Base-by-base conservation (phyloP, 2,329 filamentous ascomycete species). In the Albophoma yamanashiensis region DNA sequence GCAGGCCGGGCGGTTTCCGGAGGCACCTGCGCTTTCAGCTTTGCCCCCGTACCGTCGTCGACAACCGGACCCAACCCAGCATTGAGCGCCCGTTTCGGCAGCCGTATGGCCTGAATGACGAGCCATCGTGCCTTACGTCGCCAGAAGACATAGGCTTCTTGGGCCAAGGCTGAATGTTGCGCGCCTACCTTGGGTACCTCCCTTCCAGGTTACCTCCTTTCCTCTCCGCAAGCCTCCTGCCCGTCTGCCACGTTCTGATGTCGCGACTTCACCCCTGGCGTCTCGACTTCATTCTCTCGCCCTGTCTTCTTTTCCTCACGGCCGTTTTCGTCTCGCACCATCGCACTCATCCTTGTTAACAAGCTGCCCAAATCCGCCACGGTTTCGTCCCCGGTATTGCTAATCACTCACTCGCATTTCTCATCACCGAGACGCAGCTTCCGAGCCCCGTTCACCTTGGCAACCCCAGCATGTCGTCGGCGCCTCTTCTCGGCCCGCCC, bases 401-500 rank as follows among this genome's bases (percentile, higher is more conserved):
- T 60, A 25, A 34, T 61, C 27, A 20, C 61, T 59, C 36, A 56
- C 42, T 55, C 25, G 25, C 59, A 47, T 58, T 20, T 38, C 57
- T 58, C 38, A n/a, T 27, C 53, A 50, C 22, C 52, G 4, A 31
- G 12, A 34, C 20, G 5, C 52, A 34, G 31, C 36, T 43, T 55
- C 20, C 17, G 27, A 27, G 36, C 38, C 34, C 40, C 58, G 27
- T n/a, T 34, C 47, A 27, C 15, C 36, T 14, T 59, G 47, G 60
- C 42, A 14, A 43, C 57, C n/a, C 22, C 62, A 59, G 38, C 39
- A 74, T 74, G 71, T 72, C 72, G 40, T 69, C 69, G 2, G 69
- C 71, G 22, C 73, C 73, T 43, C 70, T 75, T 42, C 73, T 75
- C 45, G 67, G 68, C 42, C 66, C 73, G n/a, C 70, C 73, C 22